Conservation (phyloP, 2,329 filamentous ascomycete genomes). For the Cladosporium sphaerospermum region DNA sequence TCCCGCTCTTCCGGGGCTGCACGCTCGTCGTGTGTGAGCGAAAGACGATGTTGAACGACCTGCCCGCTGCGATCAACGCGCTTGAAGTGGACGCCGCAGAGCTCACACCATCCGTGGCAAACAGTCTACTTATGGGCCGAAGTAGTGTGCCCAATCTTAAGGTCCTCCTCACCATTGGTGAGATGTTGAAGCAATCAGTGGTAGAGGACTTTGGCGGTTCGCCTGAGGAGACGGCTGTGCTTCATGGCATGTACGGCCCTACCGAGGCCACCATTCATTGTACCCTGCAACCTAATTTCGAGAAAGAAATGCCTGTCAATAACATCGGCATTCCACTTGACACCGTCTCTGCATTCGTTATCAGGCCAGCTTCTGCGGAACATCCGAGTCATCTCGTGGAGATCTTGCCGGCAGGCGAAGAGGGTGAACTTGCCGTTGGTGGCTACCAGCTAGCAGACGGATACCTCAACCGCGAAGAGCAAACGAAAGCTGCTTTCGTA, state of each 20-base stretch:
- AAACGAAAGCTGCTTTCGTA: conserved; percentile 68
- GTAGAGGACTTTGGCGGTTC: conserved; percentile 71
- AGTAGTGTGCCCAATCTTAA: conserved; percentile 60
- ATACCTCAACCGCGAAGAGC: conserved; percentile 74
- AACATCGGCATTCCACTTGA: conserved; percentile 74
- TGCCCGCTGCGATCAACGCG: conserved; percentile 58
- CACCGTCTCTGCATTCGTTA: conserved; percentile 72
- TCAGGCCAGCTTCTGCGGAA: conserved; percentile 40
- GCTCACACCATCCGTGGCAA: conserved; percentile 80
- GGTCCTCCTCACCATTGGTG: conserved; percentile 78
- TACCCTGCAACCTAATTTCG: conserved; percentile 63
- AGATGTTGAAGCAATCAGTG: conserved; percentile 78
- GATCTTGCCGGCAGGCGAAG: conserved; percentile 58
- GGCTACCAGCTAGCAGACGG: conserved; percentile 72
- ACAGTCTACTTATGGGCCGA: conserved; percentile 65
- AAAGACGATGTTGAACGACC: conserved; percentile 64
- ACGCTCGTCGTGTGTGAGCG: conserved; percentile 70
- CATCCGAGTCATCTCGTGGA: conserved; percentile 27
- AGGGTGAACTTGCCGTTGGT: conserved; percentile 76
- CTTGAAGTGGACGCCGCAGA: conserved; percentile 77
- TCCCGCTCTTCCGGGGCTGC: conserved; percentile 66
- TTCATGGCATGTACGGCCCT: conserved; percentile 92
- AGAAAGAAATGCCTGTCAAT: conserved; percentile 50
- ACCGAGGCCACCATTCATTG: conserved; percentile 91
- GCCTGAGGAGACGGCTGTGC: conserved; percentile 50